A percentile compares a stretch with the other conserved stretches of the same genome.
These are phyloP conservation scores for Tilletiopsis washingtonensis DNA, from an alignment of 1,284 basidiomycete genomes.

Conservation along the genomic window DNA sequence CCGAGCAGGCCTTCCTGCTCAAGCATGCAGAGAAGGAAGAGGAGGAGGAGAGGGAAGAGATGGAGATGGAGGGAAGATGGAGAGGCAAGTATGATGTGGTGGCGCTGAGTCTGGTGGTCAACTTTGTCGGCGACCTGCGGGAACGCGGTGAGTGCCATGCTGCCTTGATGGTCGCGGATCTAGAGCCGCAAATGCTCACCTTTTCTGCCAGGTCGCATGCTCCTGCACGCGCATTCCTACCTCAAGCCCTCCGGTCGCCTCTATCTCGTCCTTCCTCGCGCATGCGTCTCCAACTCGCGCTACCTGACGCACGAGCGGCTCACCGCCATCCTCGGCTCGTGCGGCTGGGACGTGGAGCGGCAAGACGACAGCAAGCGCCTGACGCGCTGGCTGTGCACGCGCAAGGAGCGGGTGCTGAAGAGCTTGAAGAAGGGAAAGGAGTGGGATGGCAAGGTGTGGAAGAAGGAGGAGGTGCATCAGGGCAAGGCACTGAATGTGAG, in stretches of 20 bases:
- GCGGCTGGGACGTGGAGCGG: slow-evolving; percentile 44
- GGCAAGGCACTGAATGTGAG: not conserved
- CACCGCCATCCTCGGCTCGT: slow-evolving; percentile 35
- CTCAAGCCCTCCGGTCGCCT: slow-evolving; percentile 39
- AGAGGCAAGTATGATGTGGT: slow-evolving; percentile 45
- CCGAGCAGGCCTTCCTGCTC: no score
- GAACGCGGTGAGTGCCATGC: slow-evolving; percentile 37
- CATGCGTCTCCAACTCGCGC: slow-evolving; percentile 47
- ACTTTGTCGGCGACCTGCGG: slow-evolving; percentile 48
- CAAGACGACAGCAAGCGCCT: slow-evolving; percentile 47
- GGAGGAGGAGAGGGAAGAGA: slow-evolving; percentile 6
- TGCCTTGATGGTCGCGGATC: no score
- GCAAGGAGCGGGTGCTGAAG: slow-evolving; percentile 1
- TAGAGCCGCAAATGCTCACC: no score
- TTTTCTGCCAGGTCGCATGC: slow-evolving; percentile 20
- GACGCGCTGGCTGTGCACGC: slow-evolving; percentile 47
- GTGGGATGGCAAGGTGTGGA: slow-evolving; percentile 10
- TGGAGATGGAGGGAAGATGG: slow-evolving; percentile 1
- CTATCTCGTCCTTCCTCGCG: slow-evolving; percentile 49
- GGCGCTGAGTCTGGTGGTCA: slow-evolving; percentile 48
- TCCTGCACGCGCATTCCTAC: slow-evolving; percentile 38
- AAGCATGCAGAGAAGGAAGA: no score
- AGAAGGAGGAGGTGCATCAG: slow-evolving; percentile 9
- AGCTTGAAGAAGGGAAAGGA: not conserved
- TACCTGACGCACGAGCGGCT: slow-evolving; percentile 48